Evolutionary conservation across 2,329 filamentous ascomycete genomes (phyloP).

Genomic region (Fusarium redolens): DNA sequence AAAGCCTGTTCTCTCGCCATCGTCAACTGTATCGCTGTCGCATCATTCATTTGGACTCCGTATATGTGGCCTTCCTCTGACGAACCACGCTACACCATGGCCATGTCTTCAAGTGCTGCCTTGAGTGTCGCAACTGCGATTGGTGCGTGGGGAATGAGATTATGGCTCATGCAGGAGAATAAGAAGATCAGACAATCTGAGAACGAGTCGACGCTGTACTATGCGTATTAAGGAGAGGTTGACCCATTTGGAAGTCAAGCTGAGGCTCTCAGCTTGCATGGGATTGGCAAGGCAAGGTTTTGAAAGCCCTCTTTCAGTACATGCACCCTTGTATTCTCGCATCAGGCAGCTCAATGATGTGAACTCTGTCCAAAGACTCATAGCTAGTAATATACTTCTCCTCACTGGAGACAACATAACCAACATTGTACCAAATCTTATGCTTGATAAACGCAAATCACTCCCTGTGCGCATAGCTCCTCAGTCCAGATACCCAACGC

Average conservation of each 20-base stretch:
- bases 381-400: background rate
- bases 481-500: too few relatives aligned
- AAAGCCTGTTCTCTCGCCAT: conserved; percentile 43
- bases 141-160: conserved; percentile 52
- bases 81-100: conserved; percentile 26
- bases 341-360: background rate
- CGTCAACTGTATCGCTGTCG: conserved; percentile 38
- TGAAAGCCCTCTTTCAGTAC: background rate
- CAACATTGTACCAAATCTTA: too few relatives aligned
- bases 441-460: too few relatives aligned
- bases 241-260: background rate
- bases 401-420: too few relatives aligned
- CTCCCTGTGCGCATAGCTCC: too few relatives aligned
- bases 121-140: conserved; percentile 50
- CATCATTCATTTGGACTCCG: conserved; percentile 25
- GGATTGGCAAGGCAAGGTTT: fast-evolving
- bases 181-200: conserved; percentile 46
- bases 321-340: background rate
- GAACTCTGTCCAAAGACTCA: background rate
- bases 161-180: conserved; percentile 51
- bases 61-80: conserved; percentile 30
- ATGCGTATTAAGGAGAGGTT: conserved; percentile 37
- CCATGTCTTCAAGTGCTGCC: conserved; percentile 34
- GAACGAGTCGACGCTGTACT: conserved; percentile 42
- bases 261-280: too few relatives aligned